Conservation (phyloP, 1,284 basidiomycete genomes). For the Sanguinoderma infundibulare region DNA sequence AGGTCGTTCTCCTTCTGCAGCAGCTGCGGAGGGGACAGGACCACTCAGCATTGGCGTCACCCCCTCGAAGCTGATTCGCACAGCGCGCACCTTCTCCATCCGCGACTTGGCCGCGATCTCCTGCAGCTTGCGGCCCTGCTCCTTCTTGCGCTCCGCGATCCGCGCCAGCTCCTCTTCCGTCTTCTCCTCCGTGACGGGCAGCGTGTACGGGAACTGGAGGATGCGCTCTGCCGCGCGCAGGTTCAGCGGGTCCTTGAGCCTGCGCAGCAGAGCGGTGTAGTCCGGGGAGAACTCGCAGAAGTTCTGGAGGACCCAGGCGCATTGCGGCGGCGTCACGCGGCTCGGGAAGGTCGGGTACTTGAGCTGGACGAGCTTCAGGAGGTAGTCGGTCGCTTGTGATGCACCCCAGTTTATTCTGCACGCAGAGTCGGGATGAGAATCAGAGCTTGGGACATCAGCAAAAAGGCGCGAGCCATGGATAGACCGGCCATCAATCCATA, state of each 20-base stretch:
- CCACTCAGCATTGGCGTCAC: no score
- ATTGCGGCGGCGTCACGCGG: slow-evolving; percentile 58
- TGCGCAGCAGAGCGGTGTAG: slow-evolving; percentile 72
- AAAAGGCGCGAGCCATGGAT: no score
- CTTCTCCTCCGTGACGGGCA: slow-evolving; percentile 80
- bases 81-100: slow-evolving; percentile 89
- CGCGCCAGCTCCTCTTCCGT: slow-evolving; percentile 88
- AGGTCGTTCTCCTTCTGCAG: slow-evolving; percentile 83
- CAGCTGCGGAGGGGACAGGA: no score
- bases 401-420: slow-evolving; percentile 92
- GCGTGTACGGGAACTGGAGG: slow-evolving; percentile 84
- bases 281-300: slow-evolving; percentile 87
- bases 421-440: neutral
- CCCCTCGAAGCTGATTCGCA: no score
- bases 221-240: slow-evolving; percentile 73
- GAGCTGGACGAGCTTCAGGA: slow-evolving; percentile 91
- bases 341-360: slow-evolving; percentile 93
- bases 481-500: no score
- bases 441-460: no score
- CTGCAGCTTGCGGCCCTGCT: slow-evolving; percentile 87
- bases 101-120: slow-evolving; percentile 91
- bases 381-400: slow-evolving; percentile 86
- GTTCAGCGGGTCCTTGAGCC: slow-evolving; percentile 64
- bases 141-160: slow-evolving; percentile 78
- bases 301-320: slow-evolving; percentile 85